Evolutionary conservation across 192 early-diverging fungal species (phyloP).

Genomic region (Obelidium mucronatum): DNA sequence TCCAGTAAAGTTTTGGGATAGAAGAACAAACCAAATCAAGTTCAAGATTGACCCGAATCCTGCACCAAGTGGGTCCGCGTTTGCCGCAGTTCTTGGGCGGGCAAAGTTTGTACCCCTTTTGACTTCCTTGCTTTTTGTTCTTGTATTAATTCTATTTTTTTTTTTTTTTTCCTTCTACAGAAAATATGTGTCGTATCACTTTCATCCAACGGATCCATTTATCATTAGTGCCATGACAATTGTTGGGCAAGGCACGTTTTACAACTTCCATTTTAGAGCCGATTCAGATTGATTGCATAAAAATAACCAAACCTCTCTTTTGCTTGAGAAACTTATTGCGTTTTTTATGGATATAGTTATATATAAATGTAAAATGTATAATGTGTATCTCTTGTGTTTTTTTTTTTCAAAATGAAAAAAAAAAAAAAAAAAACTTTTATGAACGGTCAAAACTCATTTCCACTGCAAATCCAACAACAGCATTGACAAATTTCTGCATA

Average conservation of each 20-base stretch:
- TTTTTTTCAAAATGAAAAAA: too few relatives aligned
- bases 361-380: too few relatives aligned
- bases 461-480: constrained; percentile 84
- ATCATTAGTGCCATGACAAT: constrained; percentile 51
- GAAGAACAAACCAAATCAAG: constrained; percentile 60
- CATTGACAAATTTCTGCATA: constrained; percentile 87
- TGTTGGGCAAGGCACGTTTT: background rate
- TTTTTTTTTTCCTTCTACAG: constrained; percentile 38
- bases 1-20: constrained; percentile 69
- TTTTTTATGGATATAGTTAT: too few relatives aligned
- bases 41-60: constrained; percentile 66
- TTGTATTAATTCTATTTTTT: background rate
- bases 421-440: too few relatives aligned
- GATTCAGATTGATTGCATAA: background rate
- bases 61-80: background rate
- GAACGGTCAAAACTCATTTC: constrained; percentile 71
- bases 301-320: too few relatives aligned
- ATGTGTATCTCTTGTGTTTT: too few relatives aligned
- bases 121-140: background rate
- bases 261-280: constrained; percentile 15
- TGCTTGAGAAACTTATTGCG: too few relatives aligned
- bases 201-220: constrained; percentile 77
- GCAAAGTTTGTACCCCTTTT: background rate
- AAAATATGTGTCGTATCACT: constrained; percentile 62
- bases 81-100: background rate